Base-by-base conservation (phyloP, 345 rosid genomes). In the Rhodamnia rubescens region DNA sequence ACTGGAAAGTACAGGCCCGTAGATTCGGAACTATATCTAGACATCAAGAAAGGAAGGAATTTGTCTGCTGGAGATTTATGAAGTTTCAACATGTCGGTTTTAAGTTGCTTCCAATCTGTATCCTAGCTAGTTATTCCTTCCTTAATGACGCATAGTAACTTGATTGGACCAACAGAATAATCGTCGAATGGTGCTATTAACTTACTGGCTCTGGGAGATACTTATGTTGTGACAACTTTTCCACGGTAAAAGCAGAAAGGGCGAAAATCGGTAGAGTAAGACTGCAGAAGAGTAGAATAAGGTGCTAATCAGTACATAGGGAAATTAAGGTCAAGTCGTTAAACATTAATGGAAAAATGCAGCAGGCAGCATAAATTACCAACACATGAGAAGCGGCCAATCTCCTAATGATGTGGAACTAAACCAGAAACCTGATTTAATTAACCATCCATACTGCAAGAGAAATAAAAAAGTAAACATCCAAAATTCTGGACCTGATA, bases 301-400 rank as follows among this genome's bases (percentile, higher is more conserved):
- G 8, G 53, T 49, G 27, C 14, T 74, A 13, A 81, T 24, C 29
- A 84, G 56, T 20, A 26, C 57, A 10, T 13, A 14, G 26, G 18
- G 14, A 44, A 3, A 84, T 82, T 26, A 75, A 27, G 32, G 75
- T 82, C 85, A 54, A 64, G 52, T 16, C 11, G 11, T 44, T 42
- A 44, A 40, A 84, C 84, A 61, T 32, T 29, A 55, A 11, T 27
- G 74, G 56, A 53, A 58, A 20, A 3, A 20, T 24, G 50, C 44
- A 53, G n/a, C 78, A 85, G 84, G 47, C 81, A 56, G 74, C 55
- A 74, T 14, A 69, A 15, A n/a, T 81, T 94, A 97, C 99, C 99
- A 96, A 92, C 99, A 95, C 99, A 97, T 97, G 87, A 96, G 86
- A 53, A 97, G 95, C 1, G 99, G 99, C 99, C 99, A 97, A 86